Conservation (phyloP, 176 grass and related monocot genomes). For the Oryza nivara region DNA sequence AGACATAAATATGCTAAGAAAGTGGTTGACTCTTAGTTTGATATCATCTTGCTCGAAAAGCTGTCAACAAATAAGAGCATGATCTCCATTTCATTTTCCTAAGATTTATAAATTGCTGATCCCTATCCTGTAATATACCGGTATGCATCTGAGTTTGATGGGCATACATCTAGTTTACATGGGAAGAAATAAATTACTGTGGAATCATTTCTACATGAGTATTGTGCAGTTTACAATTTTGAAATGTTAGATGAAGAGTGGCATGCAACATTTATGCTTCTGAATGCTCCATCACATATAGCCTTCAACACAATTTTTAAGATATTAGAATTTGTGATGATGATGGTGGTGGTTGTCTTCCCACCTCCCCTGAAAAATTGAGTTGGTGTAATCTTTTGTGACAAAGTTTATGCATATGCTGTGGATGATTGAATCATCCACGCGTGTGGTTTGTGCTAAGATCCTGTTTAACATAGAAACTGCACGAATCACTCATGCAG, state of each 20-base stretch:
- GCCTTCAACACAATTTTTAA: background rate
- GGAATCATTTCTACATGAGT: background rate
- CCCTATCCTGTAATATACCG: background rate
- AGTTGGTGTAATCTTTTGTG: background rate
- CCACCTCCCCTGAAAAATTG: background rate
- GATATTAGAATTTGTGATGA: background rate
- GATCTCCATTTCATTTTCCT: background rate
- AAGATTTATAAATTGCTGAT: background rate
- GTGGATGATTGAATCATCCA: background rate
- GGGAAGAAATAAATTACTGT: background rate
- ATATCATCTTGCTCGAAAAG: background rate
- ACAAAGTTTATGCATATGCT: background rate
- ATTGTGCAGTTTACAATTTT: background rate
- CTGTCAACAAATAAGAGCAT: background rate
- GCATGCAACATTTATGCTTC: background rate
- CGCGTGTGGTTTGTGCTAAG: background rate
- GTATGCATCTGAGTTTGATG: background rate
- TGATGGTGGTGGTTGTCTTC: background rate
- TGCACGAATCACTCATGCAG: background rate
- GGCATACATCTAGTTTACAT: background rate
- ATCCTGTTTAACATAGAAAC: background rate
- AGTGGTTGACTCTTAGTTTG: background rate
- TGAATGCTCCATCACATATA: background rate
- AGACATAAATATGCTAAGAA: slow-evolving; percentile 24
- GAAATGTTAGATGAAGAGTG: slow-evolving; percentile 6